Evolutionary conservation across 305 asterid species (phyloP), one percentile per base, ranked within the genome.

Genomic region (Solanum aculeatissimum): DNA sequence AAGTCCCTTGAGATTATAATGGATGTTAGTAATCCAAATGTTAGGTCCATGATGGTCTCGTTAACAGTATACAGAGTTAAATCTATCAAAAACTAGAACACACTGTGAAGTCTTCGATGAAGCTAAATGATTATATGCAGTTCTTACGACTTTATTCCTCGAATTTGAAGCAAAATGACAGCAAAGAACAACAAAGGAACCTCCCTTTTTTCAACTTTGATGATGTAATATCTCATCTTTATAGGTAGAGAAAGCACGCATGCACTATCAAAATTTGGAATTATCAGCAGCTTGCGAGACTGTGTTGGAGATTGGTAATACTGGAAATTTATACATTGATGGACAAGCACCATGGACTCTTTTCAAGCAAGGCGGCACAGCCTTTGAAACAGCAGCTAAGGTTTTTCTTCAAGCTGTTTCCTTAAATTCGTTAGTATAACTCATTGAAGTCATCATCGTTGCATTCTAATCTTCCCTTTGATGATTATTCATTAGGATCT

Each of bases 231-330:
- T 55, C 18, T 4, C 86, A 81, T 49, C 19, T 68, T 85, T 80
- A 68, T 86, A 94, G 99, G 95, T 97, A 53, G 90, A 90, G 86
- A 97, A 91, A 86, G 94, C 97, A 62, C 84, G 88, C 49, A 82
- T 70, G 88, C 98, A 95, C 83, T 97, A 94, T 65, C 95, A 95
- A 87, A 95, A 91, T 35, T 97, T 95, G 42, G 91, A 91, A 49
- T 90, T 97, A 80, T 92, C 98, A 85, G 91, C 98, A 87, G 98
- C 99, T 72, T 97, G 98, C 78, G 98, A 90, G 86, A 93, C 98
- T 80, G 93, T 95, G 83, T 89, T 93, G 65, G 98, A 97, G 91
- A 93, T 97, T 49, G 95, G 97, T 77, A 91, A 86, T 87, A 97
- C 96, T 75, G 98, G 99, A 72, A 97, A 97, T 78, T 86, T 86